Percentiles rank a stretch among this genome's conserved stretches.
Conservation (phyloP, 2,329 filamentous ascomycete species). For the Aphanoascus verrucosus region DNA sequence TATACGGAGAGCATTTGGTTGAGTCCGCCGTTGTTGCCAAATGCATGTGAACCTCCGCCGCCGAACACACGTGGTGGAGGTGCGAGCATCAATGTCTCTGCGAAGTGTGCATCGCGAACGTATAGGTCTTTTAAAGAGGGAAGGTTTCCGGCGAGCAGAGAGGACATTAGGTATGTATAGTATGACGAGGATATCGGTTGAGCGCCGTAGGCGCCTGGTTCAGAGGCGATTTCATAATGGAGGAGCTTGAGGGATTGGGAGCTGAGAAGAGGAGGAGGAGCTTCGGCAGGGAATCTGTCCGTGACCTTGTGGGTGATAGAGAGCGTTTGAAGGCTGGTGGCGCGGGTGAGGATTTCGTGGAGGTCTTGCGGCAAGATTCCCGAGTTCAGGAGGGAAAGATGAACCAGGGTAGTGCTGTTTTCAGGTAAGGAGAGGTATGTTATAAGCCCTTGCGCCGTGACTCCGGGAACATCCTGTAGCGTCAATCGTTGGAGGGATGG, state of each 20-base stretch:
- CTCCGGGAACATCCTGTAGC: conserved; percentile 57
- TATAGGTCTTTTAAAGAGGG: conserved; percentile 67
- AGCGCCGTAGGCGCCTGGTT: conserved; percentile 47
- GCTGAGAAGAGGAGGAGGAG: conserved; percentile 52
- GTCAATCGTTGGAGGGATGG: conserved; percentile 64
- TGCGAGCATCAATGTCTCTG: conserved; percentile 64
- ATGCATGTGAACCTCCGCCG: conserved; percentile 23
- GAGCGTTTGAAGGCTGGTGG: conserved; percentile 37
- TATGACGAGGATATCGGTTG: conserved; percentile 50
- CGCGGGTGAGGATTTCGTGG: conserved; percentile 33
- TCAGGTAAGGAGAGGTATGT: conserved; percentile 55
- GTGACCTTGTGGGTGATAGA: conserved; percentile 48
- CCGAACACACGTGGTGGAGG: conserved; percentile 51
- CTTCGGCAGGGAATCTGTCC: conserved; percentile 46
- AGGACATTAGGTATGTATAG: conserved; percentile 77
- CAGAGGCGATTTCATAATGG: conserved; percentile 66
- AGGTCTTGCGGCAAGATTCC: conserved; percentile 45
- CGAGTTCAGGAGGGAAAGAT: conserved; percentile 61
- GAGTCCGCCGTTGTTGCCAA: conserved; percentile 27
- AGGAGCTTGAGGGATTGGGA: conserved; percentile 61
- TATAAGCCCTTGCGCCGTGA: conserved; percentile 62
- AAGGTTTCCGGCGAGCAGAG: conserved; percentile 63
- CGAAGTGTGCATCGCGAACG: conserved; percentile 73
- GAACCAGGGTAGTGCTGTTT: conserved; percentile 51
- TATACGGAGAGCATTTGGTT: conserved; percentile 51